Conservation (phyloP, 805 yeast genomes). For the Lipomyces orientalis region DNA sequence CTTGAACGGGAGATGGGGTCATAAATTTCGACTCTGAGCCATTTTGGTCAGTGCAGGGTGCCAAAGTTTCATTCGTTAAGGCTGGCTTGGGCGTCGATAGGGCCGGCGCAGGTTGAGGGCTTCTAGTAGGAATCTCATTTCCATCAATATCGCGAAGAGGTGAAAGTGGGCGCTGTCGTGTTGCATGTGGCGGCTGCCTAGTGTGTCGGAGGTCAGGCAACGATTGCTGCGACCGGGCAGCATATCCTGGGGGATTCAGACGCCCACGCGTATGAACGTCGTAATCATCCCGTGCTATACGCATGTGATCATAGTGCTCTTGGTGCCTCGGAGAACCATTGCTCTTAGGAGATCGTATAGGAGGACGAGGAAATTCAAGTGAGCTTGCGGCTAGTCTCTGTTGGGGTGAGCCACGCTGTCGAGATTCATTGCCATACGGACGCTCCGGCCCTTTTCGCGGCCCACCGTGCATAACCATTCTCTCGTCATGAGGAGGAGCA, state of each 20-base stretch:
- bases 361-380: background rate
- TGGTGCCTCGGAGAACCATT: background rate
- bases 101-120: background rate
- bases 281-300: background rate
- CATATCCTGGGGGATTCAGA: background rate
- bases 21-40: background rate
- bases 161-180: slow-evolving; percentile 19
- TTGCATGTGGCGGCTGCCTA: slow-evolving; percentile 10
- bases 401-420: background rate
- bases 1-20: background rate
- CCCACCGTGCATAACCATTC: background rate
- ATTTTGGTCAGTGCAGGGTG: background rate
- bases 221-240: background rate
- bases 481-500: slow-evolving; percentile 1
- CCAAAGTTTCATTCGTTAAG: background rate
- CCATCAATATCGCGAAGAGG: slow-evolving; percentile 22
- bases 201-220: slow-evolving; percentile 18
- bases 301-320: background rate
- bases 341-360: background rate
- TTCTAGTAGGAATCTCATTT: slow-evolving; percentile 14
- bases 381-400: background rate
- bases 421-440: background rate
- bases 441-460: background rate
- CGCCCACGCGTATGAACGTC: background rate
- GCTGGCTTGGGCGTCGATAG: background rate